Evolutionary conservation across 805 yeast species (phyloP).

Genomic region (Schizosaccharomyces octosporus): DNA sequence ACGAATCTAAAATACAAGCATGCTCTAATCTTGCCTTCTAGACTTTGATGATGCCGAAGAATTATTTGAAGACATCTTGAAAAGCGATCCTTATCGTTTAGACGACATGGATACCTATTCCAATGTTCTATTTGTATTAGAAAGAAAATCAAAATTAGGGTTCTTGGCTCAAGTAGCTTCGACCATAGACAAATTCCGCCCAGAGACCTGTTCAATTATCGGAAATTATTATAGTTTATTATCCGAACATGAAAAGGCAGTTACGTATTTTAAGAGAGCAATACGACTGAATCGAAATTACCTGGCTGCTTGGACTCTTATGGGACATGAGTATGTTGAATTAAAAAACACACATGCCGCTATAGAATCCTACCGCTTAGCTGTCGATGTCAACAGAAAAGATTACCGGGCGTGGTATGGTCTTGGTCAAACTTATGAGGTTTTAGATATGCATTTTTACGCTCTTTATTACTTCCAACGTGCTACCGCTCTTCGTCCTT

Average conservation of each 20-base stretch:
- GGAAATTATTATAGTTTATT: constrained; percentile 69
- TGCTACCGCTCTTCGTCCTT: constrained; percentile 57
- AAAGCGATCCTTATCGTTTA: constrained; percentile 56
- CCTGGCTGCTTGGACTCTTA: constrained; percentile 82
- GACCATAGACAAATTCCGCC: constrained; percentile 60
- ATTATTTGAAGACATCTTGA: constrained; percentile 49
- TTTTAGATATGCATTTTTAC: constrained; percentile 78
- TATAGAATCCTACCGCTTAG: constrained; percentile 78
- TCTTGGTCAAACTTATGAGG: constrained; percentile 92
- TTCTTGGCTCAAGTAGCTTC: constrained; percentile 68
- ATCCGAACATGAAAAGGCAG: constrained; percentile 85
- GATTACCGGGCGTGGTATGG: constrained; percentile 98
- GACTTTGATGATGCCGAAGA: constrained; percentile 63
- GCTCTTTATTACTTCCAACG: constrained; percentile 79
- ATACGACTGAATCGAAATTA: constrained; percentile 55
- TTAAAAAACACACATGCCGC: constrained; percentile 92
- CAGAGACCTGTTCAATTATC: constrained; percentile 82
- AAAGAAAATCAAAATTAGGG: constrained; percentile 59
- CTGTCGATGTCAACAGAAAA: constrained; percentile 66
- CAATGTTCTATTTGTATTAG: constrained; percentile 86
- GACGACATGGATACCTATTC: constrained; percentile 86
- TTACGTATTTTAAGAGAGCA: constrained; percentile 78
- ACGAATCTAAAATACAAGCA: background rate
- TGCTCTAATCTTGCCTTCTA: constrained; percentile 17
- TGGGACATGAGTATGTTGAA: constrained; percentile 98